Evolutionary conservation across 2,329 filamentous ascomycete genomes (phyloP).

Genomic region (Fusarium floridanum): DNA sequence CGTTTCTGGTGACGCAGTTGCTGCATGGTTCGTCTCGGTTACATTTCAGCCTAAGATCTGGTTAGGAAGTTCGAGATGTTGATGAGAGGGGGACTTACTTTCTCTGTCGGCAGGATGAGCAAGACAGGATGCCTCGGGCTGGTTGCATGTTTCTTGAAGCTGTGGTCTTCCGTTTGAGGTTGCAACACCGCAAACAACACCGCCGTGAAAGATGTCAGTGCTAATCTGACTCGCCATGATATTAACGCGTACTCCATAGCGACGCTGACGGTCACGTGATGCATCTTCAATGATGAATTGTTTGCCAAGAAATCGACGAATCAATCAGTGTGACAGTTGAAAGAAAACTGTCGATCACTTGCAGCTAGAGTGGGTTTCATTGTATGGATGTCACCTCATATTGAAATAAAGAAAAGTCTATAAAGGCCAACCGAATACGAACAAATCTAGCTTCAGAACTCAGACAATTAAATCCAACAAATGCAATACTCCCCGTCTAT

Average conservation of each 20-base stretch:
- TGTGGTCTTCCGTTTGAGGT: neutral
- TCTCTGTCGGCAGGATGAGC: neutral
- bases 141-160: neutral
- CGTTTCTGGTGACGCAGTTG: slow-evolving; percentile 34
- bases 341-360: neutral
- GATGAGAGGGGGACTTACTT: neutral
- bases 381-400: too few species aligned
- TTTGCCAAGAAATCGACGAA: neutral
- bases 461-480: neutral
- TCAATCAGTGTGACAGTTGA: neutral
- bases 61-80: neutral
- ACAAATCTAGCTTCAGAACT: neutral
- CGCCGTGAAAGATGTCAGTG: too few species aligned
- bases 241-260: neutral
- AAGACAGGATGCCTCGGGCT: neutral
- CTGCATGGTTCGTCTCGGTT: slow-evolving; percentile 38
- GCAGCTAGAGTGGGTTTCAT: neutral
- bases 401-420: neutral
- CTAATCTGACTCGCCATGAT: neutral
- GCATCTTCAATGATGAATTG: neutral
- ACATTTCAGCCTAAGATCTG: slow-evolving; percentile 25
- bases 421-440: neutral
- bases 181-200: too few species aligned
- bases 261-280: neutral
- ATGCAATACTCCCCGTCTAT: neutral